phyloP scores from a whole-genome alignment of 2,329 filamentous ascomycete species.

The Capronia americana region DNA sequence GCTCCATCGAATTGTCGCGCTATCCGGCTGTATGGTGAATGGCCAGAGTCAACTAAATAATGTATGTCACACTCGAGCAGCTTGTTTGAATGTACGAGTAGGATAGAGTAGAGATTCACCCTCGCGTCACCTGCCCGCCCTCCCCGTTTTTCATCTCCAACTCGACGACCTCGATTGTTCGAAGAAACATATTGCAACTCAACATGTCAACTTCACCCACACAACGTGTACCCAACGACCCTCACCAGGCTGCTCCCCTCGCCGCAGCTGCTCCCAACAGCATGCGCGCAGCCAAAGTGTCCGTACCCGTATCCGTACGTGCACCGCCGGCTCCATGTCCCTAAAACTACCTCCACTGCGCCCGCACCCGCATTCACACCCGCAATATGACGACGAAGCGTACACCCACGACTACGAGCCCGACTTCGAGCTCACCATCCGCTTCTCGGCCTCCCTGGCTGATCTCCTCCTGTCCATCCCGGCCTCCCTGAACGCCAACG shows the following conservation, averaged over 20 bases:
- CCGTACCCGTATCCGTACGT: neutral
- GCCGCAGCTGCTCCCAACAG: conserved; percentile 6
- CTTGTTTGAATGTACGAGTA: neutral
- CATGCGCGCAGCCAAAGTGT: conserved; percentile 13
- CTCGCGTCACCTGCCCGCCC: neutral
- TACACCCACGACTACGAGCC: conserved; percentile 2
- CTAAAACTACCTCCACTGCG: conserved; percentile 23
- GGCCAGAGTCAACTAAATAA: too few species aligned
- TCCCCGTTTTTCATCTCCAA: neutral
- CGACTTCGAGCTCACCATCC: conserved; percentile 77
- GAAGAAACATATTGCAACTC: too few species aligned
- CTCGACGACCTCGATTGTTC: too few species aligned
- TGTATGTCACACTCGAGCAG: too few species aligned
- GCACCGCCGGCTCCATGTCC: conserved; percentile 23
- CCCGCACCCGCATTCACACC: conserved; percentile 5
- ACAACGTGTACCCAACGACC: neutral
- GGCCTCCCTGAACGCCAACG: conserved; percentile 58
- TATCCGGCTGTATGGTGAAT: too few species aligned
- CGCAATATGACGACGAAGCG: conserved; percentile 9
- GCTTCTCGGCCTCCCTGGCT: conserved; percentile 84
- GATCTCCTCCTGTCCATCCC: conserved; percentile 81
- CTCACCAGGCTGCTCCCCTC: neutral
- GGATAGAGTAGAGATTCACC: too few species aligned
- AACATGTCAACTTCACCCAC: neutral
- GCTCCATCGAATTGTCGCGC: too few species aligned